Evolutionary conservation across 768 basidiomycete genomes (phyloP).

Genomic region (Strobilomyces echinocephalus): DNA sequence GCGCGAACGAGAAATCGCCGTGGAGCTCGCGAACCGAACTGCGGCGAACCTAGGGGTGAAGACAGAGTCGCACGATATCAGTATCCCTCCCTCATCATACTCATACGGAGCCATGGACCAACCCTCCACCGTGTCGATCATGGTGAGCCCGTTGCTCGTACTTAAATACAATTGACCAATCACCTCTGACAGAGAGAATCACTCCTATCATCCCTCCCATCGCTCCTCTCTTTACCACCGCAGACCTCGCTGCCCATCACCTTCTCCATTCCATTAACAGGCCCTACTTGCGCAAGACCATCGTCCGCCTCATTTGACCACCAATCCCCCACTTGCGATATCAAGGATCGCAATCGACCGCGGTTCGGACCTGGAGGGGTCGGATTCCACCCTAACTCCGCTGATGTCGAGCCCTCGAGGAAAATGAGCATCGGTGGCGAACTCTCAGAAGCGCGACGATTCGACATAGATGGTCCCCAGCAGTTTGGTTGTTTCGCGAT

Average conservation of each 20-base stretch:
- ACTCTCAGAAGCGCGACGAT: slow-evolving; percentile 46
- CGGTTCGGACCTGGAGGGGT: slow-evolving; percentile 32
- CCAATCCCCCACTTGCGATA: slow-evolving; percentile 38
- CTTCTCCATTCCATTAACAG: slow-evolving; percentile 50
- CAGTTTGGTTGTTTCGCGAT: slow-evolving; percentile 60
- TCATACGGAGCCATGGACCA: slow-evolving; percentile 35
- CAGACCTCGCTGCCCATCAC: slow-evolving; percentile 51
- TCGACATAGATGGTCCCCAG: slow-evolving; percentile 41
- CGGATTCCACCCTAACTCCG: slow-evolving; percentile 47
- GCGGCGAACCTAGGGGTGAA: slow-evolving; percentile 42
- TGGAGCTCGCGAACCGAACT: slow-evolving; percentile 48
- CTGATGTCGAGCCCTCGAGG: slow-evolving; percentile 30
- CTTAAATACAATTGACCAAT: slow-evolving; percentile 11
- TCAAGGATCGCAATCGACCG: slow-evolving; percentile 55
- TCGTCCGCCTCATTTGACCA: slow-evolving; percentile 43
- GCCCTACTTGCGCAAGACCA: slow-evolving; percentile 32
- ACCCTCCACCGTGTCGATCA: slow-evolving; percentile 63
- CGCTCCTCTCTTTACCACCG: slow-evolving; percentile 63
- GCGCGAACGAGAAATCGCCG: slow-evolving; percentile 63
- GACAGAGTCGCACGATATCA: slow-evolving; percentile 53
- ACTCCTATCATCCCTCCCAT: slow-evolving; percentile 71
- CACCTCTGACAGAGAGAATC: slow-evolving; percentile 45
- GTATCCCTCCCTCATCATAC: slow-evolving; percentile 42
- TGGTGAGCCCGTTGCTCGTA: slow-evolving; percentile 42
- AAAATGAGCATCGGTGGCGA: slow-evolving; percentile 32